Base-by-base conservation (phyloP, 148 eudicot species). In the Simmondsia chinensis region DNA sequence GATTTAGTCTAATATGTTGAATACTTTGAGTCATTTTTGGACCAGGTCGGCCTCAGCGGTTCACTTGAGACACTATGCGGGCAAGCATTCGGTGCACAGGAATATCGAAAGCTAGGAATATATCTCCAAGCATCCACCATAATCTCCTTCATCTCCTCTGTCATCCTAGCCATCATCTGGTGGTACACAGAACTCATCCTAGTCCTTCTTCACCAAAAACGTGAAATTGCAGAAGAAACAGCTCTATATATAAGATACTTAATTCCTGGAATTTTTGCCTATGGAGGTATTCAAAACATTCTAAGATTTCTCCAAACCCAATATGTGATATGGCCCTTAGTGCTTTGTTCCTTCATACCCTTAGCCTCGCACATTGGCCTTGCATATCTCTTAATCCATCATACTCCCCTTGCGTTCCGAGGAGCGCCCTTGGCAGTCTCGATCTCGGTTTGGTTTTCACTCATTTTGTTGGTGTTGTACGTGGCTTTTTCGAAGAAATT, bases 41-140 rank as follows among this genome's bases (percentile, higher is more conserved):
- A 9, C 16, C 19, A 80, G 88, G 4, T 67, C 16, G 93, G 93
- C 22, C 46, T 75, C 29, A 91, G 97, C 63, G 97, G 95, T 47
- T 76, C 83, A 32, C 73, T 91, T 1, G 97, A 91, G 60, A 91
- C 97, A 12, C 49, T 85, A 39, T 91, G 95, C 30, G 95, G 95
- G 37, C 99, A 91, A 74, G 88, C 80, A 44, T 91, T 46, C 50
- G 97, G 97, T 0, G 97, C 97, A 17, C 55, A 74, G 51, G 6
- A 62, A 10, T 82, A 78, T 49, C 36, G 61, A n/a, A 59, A 61
- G 70, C 7, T 91, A 44, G 99, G 99, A 1, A 50, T 91, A 28
- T 77, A 91, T 56, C 75, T 91, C 2, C 99, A 91, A 51, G 69
- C 95, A 17, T 79, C 95, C 4, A 82, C 89, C 58, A 73, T 73